A percentile compares a stretch with the other conserved stretches of the same genome.
Conservation (phyloP, 2,329 filamentous ascomycete species). For the Ophiobolus disseminans region DNA sequence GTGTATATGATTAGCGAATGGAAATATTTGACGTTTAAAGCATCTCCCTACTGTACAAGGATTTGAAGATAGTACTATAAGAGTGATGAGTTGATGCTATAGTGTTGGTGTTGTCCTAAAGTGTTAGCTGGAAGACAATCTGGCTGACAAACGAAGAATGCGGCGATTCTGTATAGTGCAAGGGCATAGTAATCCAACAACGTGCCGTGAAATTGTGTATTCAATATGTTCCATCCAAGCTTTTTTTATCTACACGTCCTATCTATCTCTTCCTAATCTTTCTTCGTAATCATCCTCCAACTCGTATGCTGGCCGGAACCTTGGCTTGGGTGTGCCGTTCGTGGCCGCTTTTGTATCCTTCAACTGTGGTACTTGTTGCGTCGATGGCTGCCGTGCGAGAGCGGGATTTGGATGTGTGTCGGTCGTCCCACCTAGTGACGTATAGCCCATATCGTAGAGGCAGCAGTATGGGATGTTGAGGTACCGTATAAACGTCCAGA, state of each 20-base stretch:
- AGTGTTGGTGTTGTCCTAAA: too few species aligned
- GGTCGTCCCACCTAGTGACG: constrained; percentile 85
- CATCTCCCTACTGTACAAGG: too few species aligned
- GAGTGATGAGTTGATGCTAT: too few species aligned
- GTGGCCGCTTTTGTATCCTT: constrained; percentile 18
- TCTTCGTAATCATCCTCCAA: constrained; percentile 51
- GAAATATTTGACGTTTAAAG: too few species aligned
- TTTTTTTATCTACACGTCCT: constrained; percentile 13
- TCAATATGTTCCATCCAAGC: too few species aligned
- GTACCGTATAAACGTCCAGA: constrained; percentile 89
- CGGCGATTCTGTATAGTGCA: too few species aligned
- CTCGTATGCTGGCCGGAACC: constrained; percentile 50
- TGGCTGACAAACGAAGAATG: too few species aligned
- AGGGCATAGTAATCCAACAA: too few species aligned
- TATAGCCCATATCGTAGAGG: constrained; percentile 89
- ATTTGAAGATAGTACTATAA: too few species aligned
- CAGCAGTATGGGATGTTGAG: constrained; percentile 82
- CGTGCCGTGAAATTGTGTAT: too few species aligned
- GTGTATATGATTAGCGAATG: not conserved
- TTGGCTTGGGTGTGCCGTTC: constrained; percentile 26
- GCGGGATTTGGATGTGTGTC: constrained; percentile 91
- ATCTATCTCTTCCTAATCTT: constrained; percentile 48
- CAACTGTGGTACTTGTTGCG: constrained; percentile 22
- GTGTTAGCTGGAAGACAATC: too few species aligned
- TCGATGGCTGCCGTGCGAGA: constrained; percentile 38